These are phyloP conservation scores for Porphyra umbilicalis DNA, from an alignment of 31 red algal genomes.

Conservation along the genomic window DNA sequence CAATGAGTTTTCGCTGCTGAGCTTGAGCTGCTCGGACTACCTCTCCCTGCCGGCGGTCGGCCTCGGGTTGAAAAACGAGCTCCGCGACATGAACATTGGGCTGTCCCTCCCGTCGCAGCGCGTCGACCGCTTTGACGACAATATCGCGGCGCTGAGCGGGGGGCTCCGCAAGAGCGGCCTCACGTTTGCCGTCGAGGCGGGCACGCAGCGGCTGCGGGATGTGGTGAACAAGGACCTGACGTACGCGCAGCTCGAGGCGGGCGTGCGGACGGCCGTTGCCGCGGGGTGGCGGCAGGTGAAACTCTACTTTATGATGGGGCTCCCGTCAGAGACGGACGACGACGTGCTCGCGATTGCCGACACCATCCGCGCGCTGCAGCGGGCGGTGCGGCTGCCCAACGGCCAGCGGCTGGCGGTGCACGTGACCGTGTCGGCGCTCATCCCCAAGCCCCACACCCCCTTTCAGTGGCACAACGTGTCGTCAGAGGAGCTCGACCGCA, in stretches of 20 bases:
- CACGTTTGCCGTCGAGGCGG: constrained; percentile 77
- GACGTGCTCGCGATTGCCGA: constrained; percentile 74
- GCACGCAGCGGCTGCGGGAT: constrained; percentile 71
- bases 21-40: constrained; percentile 64
- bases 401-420: constrained; percentile 35
- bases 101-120: constrained; percentile 61
- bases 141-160: constrained; percentile 41
- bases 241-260: constrained; percentile 44
- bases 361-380: constrained; percentile 61
- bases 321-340: constrained; percentile 77
- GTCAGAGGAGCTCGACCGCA: constrained; percentile 45
- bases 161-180: constrained; percentile 42
- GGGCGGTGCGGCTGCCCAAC: constrained; percentile 25
- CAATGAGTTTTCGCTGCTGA: constrained; percentile 62
- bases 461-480: constrained; percentile 77
- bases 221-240: constrained; percentile 82
- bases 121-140: constrained; percentile 57
- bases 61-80: constrained; percentile 54
- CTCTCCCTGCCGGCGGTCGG: constrained; percentile 57
- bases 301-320: constrained; percentile 79
- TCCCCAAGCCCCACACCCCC: constrained; percentile 62
- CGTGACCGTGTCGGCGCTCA: constrained; percentile 61
- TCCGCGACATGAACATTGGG: constrained; percentile 13
- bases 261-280: constrained; percentile 57
- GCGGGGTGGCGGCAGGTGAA: constrained; percentile 59